phyloP scores from a whole-genome alignment of 2,329 filamentous ascomycete genomes.

The Epichloe baconii region DNA sequence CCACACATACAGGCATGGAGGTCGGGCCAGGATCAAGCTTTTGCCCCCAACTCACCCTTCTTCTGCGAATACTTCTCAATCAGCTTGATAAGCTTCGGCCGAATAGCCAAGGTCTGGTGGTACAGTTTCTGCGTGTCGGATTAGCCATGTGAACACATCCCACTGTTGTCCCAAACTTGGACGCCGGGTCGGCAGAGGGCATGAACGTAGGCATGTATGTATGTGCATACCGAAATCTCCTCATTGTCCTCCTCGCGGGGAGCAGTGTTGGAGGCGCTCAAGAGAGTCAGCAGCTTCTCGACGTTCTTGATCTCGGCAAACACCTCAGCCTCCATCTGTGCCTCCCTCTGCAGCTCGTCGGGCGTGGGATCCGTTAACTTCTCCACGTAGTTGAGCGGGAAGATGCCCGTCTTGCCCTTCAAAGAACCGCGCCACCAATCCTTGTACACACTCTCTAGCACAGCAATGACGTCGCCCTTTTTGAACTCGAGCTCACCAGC shows the following conservation, averaged over 20 bases:
- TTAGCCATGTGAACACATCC: conserved; percentile 16
- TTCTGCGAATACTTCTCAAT: conserved; percentile 99
- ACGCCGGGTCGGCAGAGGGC: too few relatives aligned
- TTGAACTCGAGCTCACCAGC: conserved; percentile 90
- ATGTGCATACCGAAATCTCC: conserved; percentile 66
- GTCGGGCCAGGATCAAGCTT: neutral
- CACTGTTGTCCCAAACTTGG: too few relatives aligned
- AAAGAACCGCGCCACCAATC: conserved; percentile 99
- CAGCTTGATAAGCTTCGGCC: conserved; percentile 91
- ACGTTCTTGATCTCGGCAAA: conserved; percentile 53
- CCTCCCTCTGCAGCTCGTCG: conserved; percentile 88
- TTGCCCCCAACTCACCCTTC: conserved; percentile 56
- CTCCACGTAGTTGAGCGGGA: conserved; percentile 96
- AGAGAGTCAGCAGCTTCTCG: conserved; percentile 64
- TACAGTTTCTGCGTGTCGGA: conserved; percentile 50
- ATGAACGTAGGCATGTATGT: too few relatives aligned
- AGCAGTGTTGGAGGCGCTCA: conserved; percentile 76
- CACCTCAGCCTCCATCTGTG: conserved; percentile 75
- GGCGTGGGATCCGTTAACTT: conserved; percentile 90
- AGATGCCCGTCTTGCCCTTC: conserved; percentile 90
- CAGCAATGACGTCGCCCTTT: conserved; percentile 93
- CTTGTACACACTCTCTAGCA: conserved; percentile 95
- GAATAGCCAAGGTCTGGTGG: conserved; percentile 84
- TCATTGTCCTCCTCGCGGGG: conserved; percentile 86
- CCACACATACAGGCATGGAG: neutral